Conservation (phyloP, 2,329 filamentous ascomycete genomes). For the Cladophialophora carrionii region DNA sequence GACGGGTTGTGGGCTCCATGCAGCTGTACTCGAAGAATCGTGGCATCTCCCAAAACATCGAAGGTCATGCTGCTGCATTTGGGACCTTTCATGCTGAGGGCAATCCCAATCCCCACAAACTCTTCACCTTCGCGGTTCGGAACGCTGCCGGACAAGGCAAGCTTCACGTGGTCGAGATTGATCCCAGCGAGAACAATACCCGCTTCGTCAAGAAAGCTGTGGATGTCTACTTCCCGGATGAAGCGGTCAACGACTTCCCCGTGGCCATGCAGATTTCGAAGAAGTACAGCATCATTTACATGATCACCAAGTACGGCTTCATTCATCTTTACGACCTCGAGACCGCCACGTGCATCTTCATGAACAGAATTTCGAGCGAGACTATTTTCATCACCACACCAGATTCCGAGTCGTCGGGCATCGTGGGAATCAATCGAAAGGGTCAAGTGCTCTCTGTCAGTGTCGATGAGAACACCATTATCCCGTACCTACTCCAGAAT, state of each 20-base stretch:
- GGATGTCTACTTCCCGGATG: conserved; percentile 94
- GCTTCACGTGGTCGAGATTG: conserved; percentile 96
- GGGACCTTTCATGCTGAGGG: conserved; percentile 87
- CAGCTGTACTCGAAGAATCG: conserved; percentile 96
- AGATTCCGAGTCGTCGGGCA: conserved; percentile 81
- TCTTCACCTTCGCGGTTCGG: conserved; percentile 95
- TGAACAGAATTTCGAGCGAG: conserved; percentile 99
- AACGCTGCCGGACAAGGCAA: conserved; percentile 81
- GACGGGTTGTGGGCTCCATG: conserved; percentile 92
- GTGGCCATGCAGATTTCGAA: conserved; percentile 96
- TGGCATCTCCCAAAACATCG: conserved; percentile 95
- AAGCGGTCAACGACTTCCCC: conserved; percentile 95
- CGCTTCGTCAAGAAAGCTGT: conserved; percentile 93
- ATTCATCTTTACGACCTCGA: conserved; percentile 98
- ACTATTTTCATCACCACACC: conserved; percentile 94
- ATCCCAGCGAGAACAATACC: conserved; percentile 86
- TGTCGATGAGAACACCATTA: conserved; percentile 86
- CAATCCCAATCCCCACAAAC: conserved; percentile 84
- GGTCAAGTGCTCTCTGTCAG: conserved; percentile 94
- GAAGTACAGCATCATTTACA: conserved; percentile 94
- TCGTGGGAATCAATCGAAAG: conserved; percentile 95
- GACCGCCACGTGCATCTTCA: conserved; percentile 93
- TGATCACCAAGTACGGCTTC: conserved; percentile 98
- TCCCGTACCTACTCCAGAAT: conserved; percentile 94
- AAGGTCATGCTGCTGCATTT: conserved; percentile 94